A percentile compares a stretch with the other conserved stretches of the same genome.
These are phyloP conservation scores for Penicillium longicatenatum DNA, from an alignment of 495 filamentous ascomycete genomes.

Conservation along the genomic window DNA sequence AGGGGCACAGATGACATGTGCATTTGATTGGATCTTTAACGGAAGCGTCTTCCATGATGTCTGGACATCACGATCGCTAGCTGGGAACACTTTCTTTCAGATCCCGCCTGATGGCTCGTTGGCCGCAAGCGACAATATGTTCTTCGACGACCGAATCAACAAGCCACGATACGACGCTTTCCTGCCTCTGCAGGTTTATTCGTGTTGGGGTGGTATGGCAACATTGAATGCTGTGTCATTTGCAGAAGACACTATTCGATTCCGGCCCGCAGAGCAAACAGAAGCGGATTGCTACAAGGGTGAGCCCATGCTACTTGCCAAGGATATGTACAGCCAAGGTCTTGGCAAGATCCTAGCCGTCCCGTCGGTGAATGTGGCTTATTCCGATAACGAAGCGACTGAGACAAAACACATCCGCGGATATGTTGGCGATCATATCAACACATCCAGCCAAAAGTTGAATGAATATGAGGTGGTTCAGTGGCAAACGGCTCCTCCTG, in stretches of 20 bases:
- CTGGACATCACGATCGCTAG: conserved; percentile 51
- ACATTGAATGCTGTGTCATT: conserved; percentile 37
- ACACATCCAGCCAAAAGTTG: conserved; percentile 3
- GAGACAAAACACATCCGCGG: conserved; percentile 45
- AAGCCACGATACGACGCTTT: conserved; percentile 24
- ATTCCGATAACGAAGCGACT: conserved; percentile 35
- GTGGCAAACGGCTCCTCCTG: conserved; percentile 26
- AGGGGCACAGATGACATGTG: conserved; percentile 54
- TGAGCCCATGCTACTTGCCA: conserved; percentile 50
- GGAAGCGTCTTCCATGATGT: conserved; percentile 52
- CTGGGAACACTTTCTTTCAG: conserved; percentile 52
- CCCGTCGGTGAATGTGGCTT: conserved; percentile 51
- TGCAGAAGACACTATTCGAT: conserved; percentile 32
- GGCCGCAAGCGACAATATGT: conserved; percentile 44
- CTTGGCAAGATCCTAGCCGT: conserved; percentile 51
- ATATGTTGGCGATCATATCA: conserved; percentile 34
- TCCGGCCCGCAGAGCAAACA: conserved; percentile 28
- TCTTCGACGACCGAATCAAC: conserved; percentile 41
- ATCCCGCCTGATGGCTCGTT: conserved; percentile 48
- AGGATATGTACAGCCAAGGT: conserved; percentile 50
- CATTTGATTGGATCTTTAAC: conserved; percentile 53
- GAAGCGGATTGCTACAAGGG: conserved; percentile 48
- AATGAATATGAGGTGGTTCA: conserved; percentile 18
- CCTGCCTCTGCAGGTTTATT: conserved; percentile 54
- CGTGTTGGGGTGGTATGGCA: conserved; percentile 55